phyloP scores from a whole-genome alignment of 2,329 filamentous ascomycete species.

The Aspergillus terreus region DNA sequence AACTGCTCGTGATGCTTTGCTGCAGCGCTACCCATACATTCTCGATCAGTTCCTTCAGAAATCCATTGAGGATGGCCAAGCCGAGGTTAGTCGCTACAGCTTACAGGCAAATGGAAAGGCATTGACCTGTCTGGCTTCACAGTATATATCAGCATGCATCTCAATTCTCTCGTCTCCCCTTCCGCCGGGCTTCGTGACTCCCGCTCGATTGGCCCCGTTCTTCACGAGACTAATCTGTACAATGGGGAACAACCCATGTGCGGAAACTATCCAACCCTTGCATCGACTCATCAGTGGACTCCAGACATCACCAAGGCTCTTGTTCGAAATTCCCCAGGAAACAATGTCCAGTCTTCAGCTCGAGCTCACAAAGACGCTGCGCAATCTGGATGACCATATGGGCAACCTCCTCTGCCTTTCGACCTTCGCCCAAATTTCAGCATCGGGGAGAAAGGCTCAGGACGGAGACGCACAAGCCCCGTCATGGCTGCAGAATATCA shows the following conservation, averaged over 20 bases:
- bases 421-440: constrained; percentile 34
- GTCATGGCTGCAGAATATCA: constrained; percentile 33
- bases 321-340: constrained; percentile 30
- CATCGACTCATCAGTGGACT: constrained; percentile 32
- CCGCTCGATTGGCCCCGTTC: constrained; percentile 32
- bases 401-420: constrained; percentile 41
- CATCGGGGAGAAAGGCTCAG: constrained; percentile 9
- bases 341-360: constrained; percentile 34
- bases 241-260: constrained; percentile 28
- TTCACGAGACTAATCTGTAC: constrained; percentile 27
- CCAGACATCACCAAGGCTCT: constrained; percentile 20
- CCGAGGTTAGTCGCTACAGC: constrained; percentile 24
- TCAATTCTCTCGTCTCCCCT: constrained; percentile 34
- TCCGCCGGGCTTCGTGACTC: constrained; percentile 24
- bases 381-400: constrained; percentile 38
- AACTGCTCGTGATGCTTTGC: constrained; percentile 29
- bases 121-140: background rate
- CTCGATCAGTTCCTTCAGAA: constrained; percentile 35
- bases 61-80: constrained; percentile 22
- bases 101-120: background rate
- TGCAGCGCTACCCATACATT: constrained; percentile 29
- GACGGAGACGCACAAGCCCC: constrained; percentile 17
- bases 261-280: constrained; percentile 31
- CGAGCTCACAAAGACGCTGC: constrained; percentile 35
- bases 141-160: constrained; percentile 32